A percentile compares a stretch with the other conserved stretches of the same genome.
Conservation (phyloP, 805 yeast species). For the Hanseniaspora occidentalis region DNA sequence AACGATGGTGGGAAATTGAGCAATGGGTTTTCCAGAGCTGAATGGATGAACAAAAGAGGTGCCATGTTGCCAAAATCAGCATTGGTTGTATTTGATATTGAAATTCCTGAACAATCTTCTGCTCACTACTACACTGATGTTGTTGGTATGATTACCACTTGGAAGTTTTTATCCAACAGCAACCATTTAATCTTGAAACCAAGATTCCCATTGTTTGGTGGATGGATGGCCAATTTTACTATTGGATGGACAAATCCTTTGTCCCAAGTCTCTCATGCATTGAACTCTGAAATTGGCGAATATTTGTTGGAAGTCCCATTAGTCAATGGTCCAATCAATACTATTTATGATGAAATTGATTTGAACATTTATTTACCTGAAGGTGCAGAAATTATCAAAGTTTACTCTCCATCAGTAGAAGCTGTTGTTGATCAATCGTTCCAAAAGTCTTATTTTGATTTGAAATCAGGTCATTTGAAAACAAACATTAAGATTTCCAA, state of each 20-base stretch:
- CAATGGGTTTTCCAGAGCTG: constrained; percentile 67
- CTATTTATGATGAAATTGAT: constrained; percentile 50
- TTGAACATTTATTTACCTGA: constrained; percentile 73
- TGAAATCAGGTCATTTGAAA: constrained; percentile 65
- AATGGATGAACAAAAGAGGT: constrained; percentile 46
- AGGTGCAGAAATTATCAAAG: constrained; percentile 50
- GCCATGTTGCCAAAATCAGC: constrained; percentile 44
- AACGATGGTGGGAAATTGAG: constrained; percentile 63
- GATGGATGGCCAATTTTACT: constrained; percentile 92
- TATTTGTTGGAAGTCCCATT: constrained; percentile 60
- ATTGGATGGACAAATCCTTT: constrained; percentile 78
- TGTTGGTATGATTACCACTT: constrained; percentile 88
- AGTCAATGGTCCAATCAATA: constrained; percentile 57
- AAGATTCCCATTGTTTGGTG: constrained; percentile 90
- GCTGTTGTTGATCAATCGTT: constrained; percentile 7
- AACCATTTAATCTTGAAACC: constrained; percentile 52
- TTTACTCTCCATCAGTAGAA: constrained; percentile 36
- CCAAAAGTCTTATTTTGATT: constrained; percentile 55
- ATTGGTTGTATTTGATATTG: constrained; percentile 46
- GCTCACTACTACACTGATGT: constrained; percentile 76
- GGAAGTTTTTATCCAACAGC: constrained; percentile 23
- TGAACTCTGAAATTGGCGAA: constrained; percentile 28
- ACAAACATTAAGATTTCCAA: constrained; percentile 47
- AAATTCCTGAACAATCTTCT: constrained; percentile 36
- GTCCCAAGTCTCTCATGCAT: constrained; percentile 35